Evolutionary conservation across 768 basidiomycete genomes (phyloP).

Genomic region (Rhizopogon salebrosus): DNA sequence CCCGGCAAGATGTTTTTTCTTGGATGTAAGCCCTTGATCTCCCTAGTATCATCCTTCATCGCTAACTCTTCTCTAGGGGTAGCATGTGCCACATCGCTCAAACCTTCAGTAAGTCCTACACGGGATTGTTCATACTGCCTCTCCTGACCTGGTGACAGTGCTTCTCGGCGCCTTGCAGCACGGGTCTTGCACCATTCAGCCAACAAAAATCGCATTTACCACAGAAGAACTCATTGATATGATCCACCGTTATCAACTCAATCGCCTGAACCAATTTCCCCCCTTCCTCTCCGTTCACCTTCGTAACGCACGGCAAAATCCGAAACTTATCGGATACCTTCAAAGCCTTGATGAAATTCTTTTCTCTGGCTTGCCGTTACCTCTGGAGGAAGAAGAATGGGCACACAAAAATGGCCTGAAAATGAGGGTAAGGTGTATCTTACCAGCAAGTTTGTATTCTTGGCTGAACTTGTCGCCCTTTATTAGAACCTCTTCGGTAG

Average conservation of each 20-base stretch:
- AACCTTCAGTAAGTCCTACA: conserved; percentile 55
- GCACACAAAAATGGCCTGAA: conserved; percentile 59
- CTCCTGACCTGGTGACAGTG: conserved; percentile 38
- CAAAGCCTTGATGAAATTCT: conserved; percentile 56
- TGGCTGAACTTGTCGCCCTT: conserved; percentile 16
- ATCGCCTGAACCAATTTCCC: conserved; percentile 72
- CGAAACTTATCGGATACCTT: conserved; percentile 56
- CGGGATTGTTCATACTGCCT: conserved; percentile 16
- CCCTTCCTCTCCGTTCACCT: conserved; percentile 65
- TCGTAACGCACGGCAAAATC: conserved; percentile 50
- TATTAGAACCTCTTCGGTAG: conserved; percentile 72
- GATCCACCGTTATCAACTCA: conserved; percentile 62
- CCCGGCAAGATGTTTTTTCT: conserved; percentile 61
- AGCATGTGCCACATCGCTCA: conserved; percentile 83
- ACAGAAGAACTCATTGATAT: conserved; percentile 68
- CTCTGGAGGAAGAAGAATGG: conserved; percentile 67
- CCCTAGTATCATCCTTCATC: conserved; percentile 18
- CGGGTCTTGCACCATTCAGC: conserved; percentile 69
- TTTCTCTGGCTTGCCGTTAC: conserved; percentile 60
- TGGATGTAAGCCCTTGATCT: conserved; percentile 56
- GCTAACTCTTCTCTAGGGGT: conserved; percentile 48
- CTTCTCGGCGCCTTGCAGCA: conserved; percentile 68
- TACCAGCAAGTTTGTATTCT: conserved; percentile 6
- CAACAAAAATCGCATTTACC: conserved; percentile 58
- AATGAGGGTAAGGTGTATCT: conserved; percentile 44